Percentiles rank a stretch among this genome's conserved stretches.
These are phyloP conservation scores for Penicillium salamii DNA, from an alignment of 495 filamentous ascomycete genomes.

Conservation along the genomic window DNA sequence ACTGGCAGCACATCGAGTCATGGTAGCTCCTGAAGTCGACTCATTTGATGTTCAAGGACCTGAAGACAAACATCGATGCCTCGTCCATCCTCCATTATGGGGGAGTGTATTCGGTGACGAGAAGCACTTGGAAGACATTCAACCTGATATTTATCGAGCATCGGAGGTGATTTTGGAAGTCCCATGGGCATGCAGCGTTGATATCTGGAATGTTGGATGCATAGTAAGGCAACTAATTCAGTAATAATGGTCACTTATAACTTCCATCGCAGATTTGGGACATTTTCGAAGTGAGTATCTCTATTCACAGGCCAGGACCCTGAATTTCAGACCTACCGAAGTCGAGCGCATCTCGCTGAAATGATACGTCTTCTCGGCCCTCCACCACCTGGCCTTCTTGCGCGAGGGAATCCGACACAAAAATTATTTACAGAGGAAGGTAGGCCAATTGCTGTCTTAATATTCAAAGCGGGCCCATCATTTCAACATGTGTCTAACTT, in stretches of 20 bases:
- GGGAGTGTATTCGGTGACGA: constrained; percentile 31
- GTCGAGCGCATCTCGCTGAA: constrained; percentile 40
- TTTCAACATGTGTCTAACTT: constrained; percentile 5
- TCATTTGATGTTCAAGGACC: constrained; percentile 31
- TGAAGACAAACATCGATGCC: constrained; percentile 38
- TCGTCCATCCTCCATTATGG: constrained; percentile 42
- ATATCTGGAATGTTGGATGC: constrained; percentile 46
- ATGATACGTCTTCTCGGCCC: constrained; percentile 42
- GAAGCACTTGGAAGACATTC: constrained; percentile 23
- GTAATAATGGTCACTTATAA: not conserved
- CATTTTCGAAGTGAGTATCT: constrained; percentile 22
- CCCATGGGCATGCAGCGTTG: constrained; percentile 37
- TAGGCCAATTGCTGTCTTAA: not conserved
- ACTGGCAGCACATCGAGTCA: too few relatives aligned
- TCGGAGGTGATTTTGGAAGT: constrained; percentile 40
- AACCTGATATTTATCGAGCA: constrained; percentile 41
- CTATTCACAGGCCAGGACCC: constrained; percentile 26
- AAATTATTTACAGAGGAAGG: constrained; percentile 21
- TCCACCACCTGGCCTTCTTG: constrained; percentile 33
- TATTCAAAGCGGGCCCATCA: not conserved
- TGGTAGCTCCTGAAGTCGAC: too few relatives aligned
- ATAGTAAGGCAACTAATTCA: constrained; percentile 36
- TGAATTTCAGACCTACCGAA: constrained; percentile 29
- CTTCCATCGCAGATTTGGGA: constrained; percentile 28
- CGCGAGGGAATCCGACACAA: constrained; percentile 15